Evolutionary conservation across 2,329 filamentous ascomycete species (phyloP).

Genomic region (Scedosporium aurantiacum): DNA sequence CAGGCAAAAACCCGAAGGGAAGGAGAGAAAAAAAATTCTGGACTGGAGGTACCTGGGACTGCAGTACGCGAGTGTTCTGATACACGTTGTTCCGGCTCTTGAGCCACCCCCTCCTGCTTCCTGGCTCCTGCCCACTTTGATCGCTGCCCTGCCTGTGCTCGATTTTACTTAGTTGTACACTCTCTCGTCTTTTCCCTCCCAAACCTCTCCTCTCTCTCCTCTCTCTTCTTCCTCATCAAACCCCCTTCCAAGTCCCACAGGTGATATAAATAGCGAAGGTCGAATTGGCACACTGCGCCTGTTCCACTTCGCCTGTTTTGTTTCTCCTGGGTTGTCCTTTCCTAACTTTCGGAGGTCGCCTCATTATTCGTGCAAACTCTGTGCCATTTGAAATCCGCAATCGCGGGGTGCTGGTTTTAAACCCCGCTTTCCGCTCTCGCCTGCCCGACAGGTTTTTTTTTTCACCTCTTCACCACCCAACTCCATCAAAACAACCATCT

Average conservation of each 20-base stretch:
- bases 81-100: too few relatives aligned
- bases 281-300: background rate
- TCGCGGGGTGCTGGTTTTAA: slow-evolving; percentile 19
- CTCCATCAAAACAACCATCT: slow-evolving; percentile 21
- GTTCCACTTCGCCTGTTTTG: background rate
- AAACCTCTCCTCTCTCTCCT: background rate
- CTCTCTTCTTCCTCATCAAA: slow-evolving; percentile 5
- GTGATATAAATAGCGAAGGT: background rate
- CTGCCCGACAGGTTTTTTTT: slow-evolving; percentile 10
- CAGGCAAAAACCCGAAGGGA: too few relatives aligned
- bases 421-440: slow-evolving; percentile 30
- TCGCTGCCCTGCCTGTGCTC: too few relatives aligned
- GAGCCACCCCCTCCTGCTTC: too few relatives aligned
- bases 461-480: slow-evolving; percentile 16
- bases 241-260: background rate
- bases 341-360: slow-evolving; percentile 4
- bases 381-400: slow-evolving; percentile 6
- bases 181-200: background rate
- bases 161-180: too few relatives aligned
- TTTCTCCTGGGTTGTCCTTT: background rate
- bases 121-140: background rate
- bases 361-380: background rate
- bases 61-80: too few relatives aligned
- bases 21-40: background rate
- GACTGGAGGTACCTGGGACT: too few relatives aligned